These are phyloP conservation scores for Trichosanthes cucumerina DNA, from an alignment of 306 rosid genomes.

Conservation along the genomic window DNA sequence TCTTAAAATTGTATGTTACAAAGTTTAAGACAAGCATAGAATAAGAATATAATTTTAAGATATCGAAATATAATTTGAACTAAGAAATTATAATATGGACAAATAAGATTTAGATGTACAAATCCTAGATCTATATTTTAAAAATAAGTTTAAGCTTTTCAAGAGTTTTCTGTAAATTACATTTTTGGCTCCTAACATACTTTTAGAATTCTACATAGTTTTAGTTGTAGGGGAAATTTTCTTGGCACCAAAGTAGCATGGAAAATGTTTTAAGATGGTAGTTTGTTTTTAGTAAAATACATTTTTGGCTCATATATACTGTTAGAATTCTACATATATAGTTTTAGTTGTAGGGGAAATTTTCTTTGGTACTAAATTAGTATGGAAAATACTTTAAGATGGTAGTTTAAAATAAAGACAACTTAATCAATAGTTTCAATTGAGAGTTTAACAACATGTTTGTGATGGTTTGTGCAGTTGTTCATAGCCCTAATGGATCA, in stretches of 20 bases:
- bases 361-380: background rate
- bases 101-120: background rate
- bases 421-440: background rate
- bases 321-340: background rate
- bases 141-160: background rate
- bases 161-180: background rate
- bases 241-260: background rate
- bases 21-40: background rate
- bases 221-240: background rate
- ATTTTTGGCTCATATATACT: background rate
- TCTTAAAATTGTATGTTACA: too few relatives aligned
- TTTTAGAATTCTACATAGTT: background rate
- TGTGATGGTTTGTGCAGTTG: constrained; percentile 41
- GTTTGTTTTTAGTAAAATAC: too few relatives aligned
- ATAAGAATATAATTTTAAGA: background rate
- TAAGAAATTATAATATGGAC: background rate
- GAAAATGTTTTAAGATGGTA: background rate
- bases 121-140: background rate
- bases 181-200: background rate
- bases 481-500: constrained; percentile 76
- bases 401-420: background rate
- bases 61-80: background rate
- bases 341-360: background rate
- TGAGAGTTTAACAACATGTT: background rate
- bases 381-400: background rate